A percentile compares a stretch with the other conserved stretches of the same genome.
phyloP scores from a whole-genome alignment of 2,329 filamentous ascomycete species.

The Ophiosphaerella narmari region DNA sequence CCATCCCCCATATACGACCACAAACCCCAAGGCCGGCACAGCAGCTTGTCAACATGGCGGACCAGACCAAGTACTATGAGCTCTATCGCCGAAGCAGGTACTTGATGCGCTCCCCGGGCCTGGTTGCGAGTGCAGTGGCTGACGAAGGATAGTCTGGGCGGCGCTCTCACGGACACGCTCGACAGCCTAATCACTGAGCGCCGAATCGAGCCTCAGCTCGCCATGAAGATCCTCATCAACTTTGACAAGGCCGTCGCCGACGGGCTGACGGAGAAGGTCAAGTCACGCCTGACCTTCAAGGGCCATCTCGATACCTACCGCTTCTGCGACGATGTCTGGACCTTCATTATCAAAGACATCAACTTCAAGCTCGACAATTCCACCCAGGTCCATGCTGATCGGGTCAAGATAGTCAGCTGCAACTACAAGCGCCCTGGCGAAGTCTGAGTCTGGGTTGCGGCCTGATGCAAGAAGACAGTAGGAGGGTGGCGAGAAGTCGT shows the following conservation, averaged over 20 bases:
- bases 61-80: constrained; percentile 74
- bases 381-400: constrained; percentile 77
- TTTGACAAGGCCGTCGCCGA: constrained; percentile 95
- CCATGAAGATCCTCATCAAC: constrained; percentile 96
- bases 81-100: constrained; percentile 99
- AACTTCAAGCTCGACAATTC: constrained; percentile 96
- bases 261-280: constrained; percentile 88
- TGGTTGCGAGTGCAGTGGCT: constrained; percentile 21
- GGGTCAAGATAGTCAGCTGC: constrained; percentile 98
- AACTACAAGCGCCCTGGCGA: constrained; percentile 82
- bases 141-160: constrained; percentile 72
- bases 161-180: constrained; percentile 92
- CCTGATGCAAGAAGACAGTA: too few species aligned
- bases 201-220: constrained; percentile 95
- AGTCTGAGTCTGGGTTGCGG: constrained; percentile 36
- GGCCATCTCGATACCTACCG: constrained; percentile 97
- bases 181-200: constrained; percentile 94
- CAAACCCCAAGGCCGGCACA: constrained; percentile 17
- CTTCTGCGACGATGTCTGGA: constrained; percentile 99
- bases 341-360: constrained; percentile 97
- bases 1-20: constrained; percentile 2
- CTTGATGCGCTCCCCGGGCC: constrained; percentile 22
- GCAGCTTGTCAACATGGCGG: constrained; percentile 34
- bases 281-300: constrained; percentile 92
- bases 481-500: too few species aligned